Conservation (phyloP, 441 rosid species). For the Gossypium davidsonii region DNA sequence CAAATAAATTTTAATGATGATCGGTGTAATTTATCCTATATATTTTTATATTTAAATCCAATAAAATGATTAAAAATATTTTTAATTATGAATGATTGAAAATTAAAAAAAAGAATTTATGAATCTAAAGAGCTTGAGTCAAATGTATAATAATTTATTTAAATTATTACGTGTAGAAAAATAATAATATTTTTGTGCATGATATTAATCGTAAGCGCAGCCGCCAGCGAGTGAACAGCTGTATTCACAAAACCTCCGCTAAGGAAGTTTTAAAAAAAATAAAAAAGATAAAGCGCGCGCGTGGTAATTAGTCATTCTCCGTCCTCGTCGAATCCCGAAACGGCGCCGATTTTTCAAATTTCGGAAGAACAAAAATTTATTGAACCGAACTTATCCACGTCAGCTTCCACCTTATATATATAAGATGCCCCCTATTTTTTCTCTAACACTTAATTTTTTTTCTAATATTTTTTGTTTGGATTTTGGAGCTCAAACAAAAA, state of each 20-base stretch:
- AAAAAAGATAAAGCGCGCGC: not conserved
- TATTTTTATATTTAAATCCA: too few species aligned
- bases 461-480: not conserved
- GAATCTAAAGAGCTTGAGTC: too few species aligned
- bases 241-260: not conserved
- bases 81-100: too few species aligned
- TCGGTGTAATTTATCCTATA: too few species aligned
- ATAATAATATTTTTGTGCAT: too few species aligned
- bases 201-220: not conserved
- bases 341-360: conserved; percentile 24
- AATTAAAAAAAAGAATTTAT: too few species aligned
- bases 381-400: conserved; percentile 11
- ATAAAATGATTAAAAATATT: too few species aligned
- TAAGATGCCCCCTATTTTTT: not conserved
- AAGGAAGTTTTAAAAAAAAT: not conserved
- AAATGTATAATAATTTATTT: too few species aligned
- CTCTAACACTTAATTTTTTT: not conserved
- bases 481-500: not conserved
- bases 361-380: not conserved
- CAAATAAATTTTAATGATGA: too few species aligned
- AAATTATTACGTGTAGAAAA: too few species aligned
- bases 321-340: not conserved
- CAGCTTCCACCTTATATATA: conserved; percentile 15
- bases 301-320: not conserved
- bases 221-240: not conserved